Base-by-base conservation (phyloP, 768 basidiomycete genomes). In the Mycena kentingensis region DNA sequence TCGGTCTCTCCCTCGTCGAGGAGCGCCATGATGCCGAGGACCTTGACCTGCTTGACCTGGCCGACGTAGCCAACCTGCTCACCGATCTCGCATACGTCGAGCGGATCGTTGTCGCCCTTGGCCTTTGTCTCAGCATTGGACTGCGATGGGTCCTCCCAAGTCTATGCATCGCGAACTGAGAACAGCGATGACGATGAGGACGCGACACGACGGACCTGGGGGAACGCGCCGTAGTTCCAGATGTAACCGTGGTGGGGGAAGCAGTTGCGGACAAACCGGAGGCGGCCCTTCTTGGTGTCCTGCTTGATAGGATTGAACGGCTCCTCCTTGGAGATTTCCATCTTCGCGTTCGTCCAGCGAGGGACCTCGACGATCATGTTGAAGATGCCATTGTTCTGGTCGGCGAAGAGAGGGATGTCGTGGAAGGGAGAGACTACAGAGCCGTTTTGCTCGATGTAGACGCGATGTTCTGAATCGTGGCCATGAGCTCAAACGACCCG, bases 171-270 rank as follows among this genome's bases (percentile, higher is more conserved):
- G 35, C 24, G 28, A 15, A 36, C 3, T 31, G 10, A 46, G 26
- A 57, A 32, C 88, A 79, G 15, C 27, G 7, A 6, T 11, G 0
- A 0, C 25, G 3, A 13, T 5, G 26, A 28, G 31, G 16, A 54
- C 79, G 32, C 29, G 21, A 15, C 24, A 38, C 10, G 22, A 29
- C 53, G 19, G 24, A 83, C 85, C 78, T 86, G 84, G 43, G 88
- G 88, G 76, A 90, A 86, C 46, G 85, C 85, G 56, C 87, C 87
- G 63, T 90, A 90, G 77, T 90, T 90, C 88, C 88, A 90, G 73
- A 90, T 85, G 74, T 87, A 85, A 31, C 88, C 88, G 64, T 87
- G 85, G 74, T 90, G 88, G 51, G 88, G 88, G 83, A 90, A 90
- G 70, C 86, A 88, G 77, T 88, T 90, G 69, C 88, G 80, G 58